A percentile compares a stretch with the other conserved stretches of the same genome.
Evolutionary conservation across 257 asterid species (phyloP).

Genomic region (Przewalskia tangutica): DNA sequence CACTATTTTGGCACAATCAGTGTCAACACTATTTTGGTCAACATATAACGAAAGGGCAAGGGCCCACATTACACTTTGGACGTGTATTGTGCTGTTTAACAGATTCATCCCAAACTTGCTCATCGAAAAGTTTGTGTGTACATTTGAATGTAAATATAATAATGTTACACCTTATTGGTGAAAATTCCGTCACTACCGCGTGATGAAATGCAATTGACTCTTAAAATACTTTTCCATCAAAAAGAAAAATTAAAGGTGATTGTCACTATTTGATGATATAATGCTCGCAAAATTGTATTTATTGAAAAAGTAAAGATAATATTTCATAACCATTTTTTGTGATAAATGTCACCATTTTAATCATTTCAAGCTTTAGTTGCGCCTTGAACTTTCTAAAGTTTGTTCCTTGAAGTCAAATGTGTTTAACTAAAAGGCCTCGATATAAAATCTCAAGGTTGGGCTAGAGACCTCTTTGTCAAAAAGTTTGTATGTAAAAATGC

Average conservation of each 20-base stretch:
- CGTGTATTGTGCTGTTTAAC: too few relatives aligned
- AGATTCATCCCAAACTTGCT: background rate
- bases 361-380: background rate
- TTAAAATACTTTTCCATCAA: background rate
- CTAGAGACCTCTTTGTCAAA: background rate
- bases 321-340: too few relatives aligned
- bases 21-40: too few relatives aligned
- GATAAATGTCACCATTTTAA: too few relatives aligned
- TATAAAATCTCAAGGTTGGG: background rate
- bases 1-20: too few relatives aligned
- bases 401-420: background rate
- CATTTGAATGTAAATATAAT: too few relatives aligned
- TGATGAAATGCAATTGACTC: background rate
- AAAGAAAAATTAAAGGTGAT: background rate
- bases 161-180: background rate
- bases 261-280: background rate
- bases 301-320: too few relatives aligned
- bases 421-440: background rate
- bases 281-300: background rate
- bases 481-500: background rate
- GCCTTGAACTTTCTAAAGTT: background rate
- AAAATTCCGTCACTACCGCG: too few relatives aligned
- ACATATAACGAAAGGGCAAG: too few relatives aligned
- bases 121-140: background rate
- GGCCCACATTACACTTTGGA: too few relatives aligned